Evolutionary conservation across 176 grass and related monocot genomes (phyloP), one percentile per base, ranked within the genome.

Genomic region (Leersia perrieri): DNA sequence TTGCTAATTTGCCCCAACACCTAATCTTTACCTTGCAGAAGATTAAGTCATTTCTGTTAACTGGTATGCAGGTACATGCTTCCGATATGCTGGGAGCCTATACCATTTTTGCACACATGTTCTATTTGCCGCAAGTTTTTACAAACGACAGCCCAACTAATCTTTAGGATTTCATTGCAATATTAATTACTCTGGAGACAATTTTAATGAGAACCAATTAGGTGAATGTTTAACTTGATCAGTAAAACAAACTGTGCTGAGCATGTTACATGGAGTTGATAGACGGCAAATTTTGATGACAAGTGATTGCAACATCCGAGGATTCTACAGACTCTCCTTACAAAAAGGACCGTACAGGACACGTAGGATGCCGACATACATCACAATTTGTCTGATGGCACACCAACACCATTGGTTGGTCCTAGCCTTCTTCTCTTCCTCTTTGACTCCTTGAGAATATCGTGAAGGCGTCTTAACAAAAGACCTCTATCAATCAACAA

Each of bases 401-500:
- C 38, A 12, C 84, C 84, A 81, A 91, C 25, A 40, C 79, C 87
- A 63, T 78, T 85, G 39, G n/a, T n/a, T n/a, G n/a, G 60, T 70
- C 73, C 92, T 92, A 71, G 76, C 81, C 71, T 88, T 95, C 83
- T 77, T 77, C 88, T 95, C 76, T 78, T 87, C 0, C 32, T 83
- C 79, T 65, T 91, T 93, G 11, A 99, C 96, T 98, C 88, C 63
- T 93, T 93, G 31, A 72, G 31, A 74, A 95, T 88, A 65, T 71
- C 40, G 68, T 87, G 80, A 34, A 88, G 90, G 22, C 15, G 86
- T 86, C 92, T 99, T 80, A 99, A 84, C 96, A 92, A 95, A 70
- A 86, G 80, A 36, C 92, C 96, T 83, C 96, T 90, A 82, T 99
- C n/a, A n/a, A n/a, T n/a, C 96, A 29, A 99, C 96, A 41, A 95